Conservation (phyloP, 345 rosid genomes). For the Eucalyptus regnans region DNA sequence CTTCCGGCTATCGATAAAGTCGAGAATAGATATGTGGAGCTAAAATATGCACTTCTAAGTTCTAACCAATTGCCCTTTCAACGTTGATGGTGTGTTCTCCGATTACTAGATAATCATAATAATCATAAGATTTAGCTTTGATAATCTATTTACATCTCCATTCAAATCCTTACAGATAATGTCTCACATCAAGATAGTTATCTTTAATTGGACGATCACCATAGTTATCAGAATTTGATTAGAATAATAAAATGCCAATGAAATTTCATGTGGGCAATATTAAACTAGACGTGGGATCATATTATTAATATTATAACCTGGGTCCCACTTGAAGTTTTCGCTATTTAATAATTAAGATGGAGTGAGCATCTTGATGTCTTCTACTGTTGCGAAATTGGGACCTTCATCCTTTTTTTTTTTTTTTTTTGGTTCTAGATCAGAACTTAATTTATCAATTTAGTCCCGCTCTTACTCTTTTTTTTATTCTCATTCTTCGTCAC, state of each 20-base stretch:
- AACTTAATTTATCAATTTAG: neutral
- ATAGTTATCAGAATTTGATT: no score
- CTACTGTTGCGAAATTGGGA: neutral
- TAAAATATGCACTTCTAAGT: fast-evolving
- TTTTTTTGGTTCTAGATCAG: neutral
- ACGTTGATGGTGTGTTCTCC: fast-evolving
- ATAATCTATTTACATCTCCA: no score
- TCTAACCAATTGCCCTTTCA: fast-evolving
- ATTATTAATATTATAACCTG: no score
- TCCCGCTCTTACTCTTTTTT: neutral
- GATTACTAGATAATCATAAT: no score
- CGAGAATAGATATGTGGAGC: fast-evolving
- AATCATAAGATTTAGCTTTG: no score
- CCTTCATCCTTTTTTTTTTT: neutral
- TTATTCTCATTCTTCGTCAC: neutral
- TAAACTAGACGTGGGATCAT: fast-evolving
- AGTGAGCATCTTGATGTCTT: neutral
- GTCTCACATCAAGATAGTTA: no score
- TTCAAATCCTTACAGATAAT: fast-evolving
- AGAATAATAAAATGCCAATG: fast-evolving
- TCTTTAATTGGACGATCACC: no score
- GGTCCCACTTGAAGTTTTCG: neutral
- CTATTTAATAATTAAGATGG: neutral
- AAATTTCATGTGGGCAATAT: fast-evolving
- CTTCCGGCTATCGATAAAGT: fast-evolving